These are phyloP conservation scores for Ganoderma lucidum DNA, from an alignment of 1,284 basidiomycete species.

Conservation along the genomic window DNA sequence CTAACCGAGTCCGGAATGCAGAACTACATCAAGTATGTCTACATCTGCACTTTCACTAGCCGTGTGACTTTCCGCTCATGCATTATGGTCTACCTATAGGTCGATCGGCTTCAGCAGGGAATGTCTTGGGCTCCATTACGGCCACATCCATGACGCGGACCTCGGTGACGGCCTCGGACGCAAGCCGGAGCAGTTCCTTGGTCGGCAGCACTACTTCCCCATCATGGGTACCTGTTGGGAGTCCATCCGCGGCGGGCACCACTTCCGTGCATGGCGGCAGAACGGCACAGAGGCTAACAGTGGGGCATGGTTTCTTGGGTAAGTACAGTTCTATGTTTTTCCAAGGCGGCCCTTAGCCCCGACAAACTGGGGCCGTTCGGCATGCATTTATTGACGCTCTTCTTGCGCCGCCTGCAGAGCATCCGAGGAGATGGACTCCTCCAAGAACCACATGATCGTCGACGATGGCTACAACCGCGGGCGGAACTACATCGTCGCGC, in stretches of 20 bases:
- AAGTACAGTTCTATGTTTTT: constrained; percentile 15
- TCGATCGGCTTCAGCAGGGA: constrained; percentile 74
- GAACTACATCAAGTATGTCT: constrained; percentile 50
- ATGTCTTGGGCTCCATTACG: constrained; percentile 55
- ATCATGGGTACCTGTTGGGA: constrained; percentile 57
- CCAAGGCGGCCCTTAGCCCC: background rate
- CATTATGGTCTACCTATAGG: constrained; percentile 38
- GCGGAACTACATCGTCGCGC: constrained; percentile 74
- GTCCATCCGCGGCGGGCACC: constrained; percentile 55
- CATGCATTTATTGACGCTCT: constrained; percentile 15
- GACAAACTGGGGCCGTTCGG: background rate
- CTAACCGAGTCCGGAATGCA: constrained; percentile 51
- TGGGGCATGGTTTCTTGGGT: constrained; percentile 58
- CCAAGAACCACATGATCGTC: constrained; percentile 74
- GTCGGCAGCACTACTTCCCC: constrained; percentile 53
- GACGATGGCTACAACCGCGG: constrained; percentile 82
- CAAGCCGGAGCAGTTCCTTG: constrained; percentile 51
- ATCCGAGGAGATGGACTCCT: constrained; percentile 76
- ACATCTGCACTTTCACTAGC: background rate
- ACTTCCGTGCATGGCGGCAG: constrained; percentile 57
- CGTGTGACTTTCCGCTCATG: background rate
- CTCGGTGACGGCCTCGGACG: constrained; percentile 54
- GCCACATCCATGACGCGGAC: constrained; percentile 53
- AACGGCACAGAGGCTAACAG: constrained; percentile 52
- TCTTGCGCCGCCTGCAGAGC: constrained; percentile 49